Base-by-base conservation (phyloP, 805 yeast species). In the Candida coleopterorum region DNA sequence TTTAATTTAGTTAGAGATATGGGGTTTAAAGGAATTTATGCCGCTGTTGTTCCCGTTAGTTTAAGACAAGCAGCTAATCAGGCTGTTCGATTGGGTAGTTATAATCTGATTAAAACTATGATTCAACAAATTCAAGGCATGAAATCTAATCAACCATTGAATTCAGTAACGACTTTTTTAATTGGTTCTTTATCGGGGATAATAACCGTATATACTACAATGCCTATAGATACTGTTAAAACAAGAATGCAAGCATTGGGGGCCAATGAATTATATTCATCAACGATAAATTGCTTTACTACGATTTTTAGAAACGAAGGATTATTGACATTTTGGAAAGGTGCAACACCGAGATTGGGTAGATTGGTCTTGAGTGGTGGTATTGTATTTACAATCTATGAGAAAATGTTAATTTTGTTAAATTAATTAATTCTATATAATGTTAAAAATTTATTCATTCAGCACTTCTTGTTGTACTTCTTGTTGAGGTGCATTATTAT, bases 191-290 rank as follows among this genome's bases (percentile, higher is more conserved):
- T 85, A 52, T 89, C 96, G 2, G 96, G 96, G 30, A 71, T 83
- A 29, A 79, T 88, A 35, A 88, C 96, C 0, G 96, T 88, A 9
- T 88, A 88, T 60, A 68, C 93, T 4, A 88, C 96, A 3, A 88
- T 88, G 96, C 96, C 96, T 7, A 82, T 88, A 28, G 96, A 88
- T 55, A 88, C 96, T 1, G 95, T 88, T 43, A 90, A 90, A 65
- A 93, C 97, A 1, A 76, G 98, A 60, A 90, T 90, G 96, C 98
- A 90, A 67, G 81, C 95, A 15, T 72, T 90, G 46, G 89, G 85
- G 24, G 85, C 96, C 6, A 72, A 73, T 34, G 70, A 72, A 48
- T 61, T 72, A 52, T 93, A 90, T 62, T 57, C 74, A 1, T 77
- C 88, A 32, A 89, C 97, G 0, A 15, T 82, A 27, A 75, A 90